These are phyloP conservation scores for Pseudopediastrum boryanum DNA, from an alignment of 139 green algal species.

Conservation along the genomic window DNA sequence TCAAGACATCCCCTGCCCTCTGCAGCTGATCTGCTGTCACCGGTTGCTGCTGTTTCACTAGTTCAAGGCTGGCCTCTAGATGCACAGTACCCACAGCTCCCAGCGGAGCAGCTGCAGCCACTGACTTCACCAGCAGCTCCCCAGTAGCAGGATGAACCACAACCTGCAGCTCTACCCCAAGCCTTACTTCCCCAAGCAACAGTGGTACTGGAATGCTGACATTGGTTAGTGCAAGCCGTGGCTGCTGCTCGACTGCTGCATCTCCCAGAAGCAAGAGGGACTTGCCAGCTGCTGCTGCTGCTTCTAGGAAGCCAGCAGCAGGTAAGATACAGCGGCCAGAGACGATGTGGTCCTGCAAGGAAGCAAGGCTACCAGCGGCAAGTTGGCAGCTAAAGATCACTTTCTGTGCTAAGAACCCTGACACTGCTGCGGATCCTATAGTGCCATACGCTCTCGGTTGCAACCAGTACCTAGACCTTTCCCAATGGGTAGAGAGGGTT, in stretches of 20 bases:
- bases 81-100: too few relatives aligned
- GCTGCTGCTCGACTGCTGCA: not conserved
- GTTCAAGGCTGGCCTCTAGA: not conserved
- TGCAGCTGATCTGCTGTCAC: not conserved
- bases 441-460: not conserved
- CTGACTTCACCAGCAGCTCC: not conserved
- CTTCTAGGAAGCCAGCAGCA: constrained; percentile 71
- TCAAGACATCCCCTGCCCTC: not conserved
- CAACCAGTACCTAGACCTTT: constrained; percentile 14
- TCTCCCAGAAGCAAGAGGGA: not conserved
- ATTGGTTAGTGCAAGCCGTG: not conserved
- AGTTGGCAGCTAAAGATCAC: constrained; percentile 6
- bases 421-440: not conserved
- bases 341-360: constrained; percentile 71
- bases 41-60: not conserved
- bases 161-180: not conserved
- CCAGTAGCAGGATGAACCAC: not conserved
- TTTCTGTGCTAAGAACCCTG: not conserved
- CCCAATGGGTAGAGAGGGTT: too few relatives aligned
- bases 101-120: not conserved
- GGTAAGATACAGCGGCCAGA: constrained; percentile 56
- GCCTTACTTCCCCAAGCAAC: not conserved
- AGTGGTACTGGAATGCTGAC: not conserved
- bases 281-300: constrained; percentile 3
- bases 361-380: constrained; percentile 43